Evolutionary conservation across 192 early-diverging fungal genomes (phyloP), one percentile per base, ranked within the genome.

Genomic region (Pecoramyces ruminantium): DNA sequence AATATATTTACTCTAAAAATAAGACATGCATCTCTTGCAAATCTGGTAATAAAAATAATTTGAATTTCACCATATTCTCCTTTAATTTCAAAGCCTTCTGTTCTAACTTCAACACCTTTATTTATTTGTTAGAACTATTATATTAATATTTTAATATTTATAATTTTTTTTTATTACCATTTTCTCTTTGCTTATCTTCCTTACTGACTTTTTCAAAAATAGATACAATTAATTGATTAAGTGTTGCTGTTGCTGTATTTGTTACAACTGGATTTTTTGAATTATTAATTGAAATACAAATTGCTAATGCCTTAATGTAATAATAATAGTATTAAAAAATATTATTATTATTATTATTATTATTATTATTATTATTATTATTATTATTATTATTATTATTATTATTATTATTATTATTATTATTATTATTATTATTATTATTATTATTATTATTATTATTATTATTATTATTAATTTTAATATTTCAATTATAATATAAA

Each of bases 201-300:
- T 86, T 83, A 29, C 86, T 85, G 4, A 95, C 91, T 82, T 94
- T 95, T 79, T 97, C 95, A 87, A 96, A 97, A 27, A 93, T 88
- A 79, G 91, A 89, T 15, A 95, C 90, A 16, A 97, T 92, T 80
- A 97, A 82, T 80, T 97, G 95, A 14, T 94, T 87, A 28, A 96
- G 83, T 2, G 95, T 96, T 3, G 95, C 95, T 5, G 93, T 89
- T 21, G 95, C 95, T 21, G 95, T 97, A 80, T 94, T 94, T 84
- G 91, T 92, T 13, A 97, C 94, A 16, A 94, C 87, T 0, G 91
- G 89, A n/a, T 67, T 67, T 67, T 67, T 67, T n/a, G 51, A 67
- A n/a, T 67, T 67, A 67, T 67, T 67, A 11, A 67, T 67, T 21
- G 4, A 25, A 67, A 67, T 67, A n/a, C 51, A 67, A n/a, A 67